phyloP scores from a whole-genome alignment of 2,329 filamentous ascomycete genomes.

The Hortaea werneckii region DNA sequence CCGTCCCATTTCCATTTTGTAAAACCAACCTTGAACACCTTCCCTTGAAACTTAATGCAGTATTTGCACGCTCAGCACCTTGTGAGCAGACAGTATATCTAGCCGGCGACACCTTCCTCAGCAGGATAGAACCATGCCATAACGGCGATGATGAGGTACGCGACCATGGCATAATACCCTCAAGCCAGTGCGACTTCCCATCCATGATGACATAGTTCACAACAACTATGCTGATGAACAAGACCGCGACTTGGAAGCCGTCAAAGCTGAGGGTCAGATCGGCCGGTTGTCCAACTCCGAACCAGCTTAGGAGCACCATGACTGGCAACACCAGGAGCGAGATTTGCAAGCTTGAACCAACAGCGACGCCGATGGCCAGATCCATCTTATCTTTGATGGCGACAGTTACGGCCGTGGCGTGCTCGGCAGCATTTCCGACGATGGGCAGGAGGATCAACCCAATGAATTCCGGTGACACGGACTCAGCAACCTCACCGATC shows the following conservation, averaged over 20 bases:
- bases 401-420: conserved; percentile 52
- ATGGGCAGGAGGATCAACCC: conserved; percentile 55
- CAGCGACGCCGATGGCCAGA: conserved; percentile 54
- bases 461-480: conserved; percentile 50
- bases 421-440: conserved; percentile 56
- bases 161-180: conserved; percentile 43
- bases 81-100: not conserved
- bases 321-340: conserved; percentile 52
- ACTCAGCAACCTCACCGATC: conserved; percentile 44
- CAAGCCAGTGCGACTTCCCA: conserved; percentile 41
- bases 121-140: conserved; percentile 43
- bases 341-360: conserved; percentile 58
- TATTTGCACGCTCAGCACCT: too few species aligned
- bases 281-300: conserved; percentile 33
- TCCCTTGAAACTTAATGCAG: too few species aligned
- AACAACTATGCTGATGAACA: conserved; percentile 18
- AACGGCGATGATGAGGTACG: conserved; percentile 53
- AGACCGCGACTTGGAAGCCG: conserved; percentile 67
- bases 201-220: conserved; percentile 18
- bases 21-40: too few species aligned
- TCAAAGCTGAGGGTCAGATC: conserved; percentile 72
- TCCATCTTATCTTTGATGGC: conserved; percentile 60
- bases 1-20: too few species aligned
- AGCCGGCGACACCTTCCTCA: conserved; percentile 6
- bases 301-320: conserved; percentile 50